Evolutionary conservation across 176 grass and related monocot genomes (phyloP).

Genomic region (Carex myosuroides): DNA sequence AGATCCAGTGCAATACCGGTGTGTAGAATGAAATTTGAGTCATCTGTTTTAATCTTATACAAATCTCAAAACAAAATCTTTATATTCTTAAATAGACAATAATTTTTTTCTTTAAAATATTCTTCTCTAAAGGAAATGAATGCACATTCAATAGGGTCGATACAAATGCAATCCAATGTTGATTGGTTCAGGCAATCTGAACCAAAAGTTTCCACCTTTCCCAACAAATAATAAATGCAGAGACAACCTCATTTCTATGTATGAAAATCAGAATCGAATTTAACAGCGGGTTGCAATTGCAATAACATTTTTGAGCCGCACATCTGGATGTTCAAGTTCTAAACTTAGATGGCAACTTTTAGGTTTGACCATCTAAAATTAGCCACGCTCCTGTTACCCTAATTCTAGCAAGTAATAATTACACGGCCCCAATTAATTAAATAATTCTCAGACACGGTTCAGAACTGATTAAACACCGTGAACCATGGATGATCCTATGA

Average conservation of each 20-base stretch:
- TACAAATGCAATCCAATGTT: not conserved
- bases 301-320: not conserved
- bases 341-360: conserved; percentile 4
- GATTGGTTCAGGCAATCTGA: not conserved
- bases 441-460: not conserved
- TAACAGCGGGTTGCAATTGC: not conserved
- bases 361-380: conserved; percentile 7
- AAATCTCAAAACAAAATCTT: too few species aligned
- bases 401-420: not conserved
- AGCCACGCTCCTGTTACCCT: not conserved
- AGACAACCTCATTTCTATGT: not conserved
- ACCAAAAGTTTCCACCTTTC: not conserved
- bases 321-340: not conserved
- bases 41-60: too few species aligned
- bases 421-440: not conserved
- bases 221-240: not conserved
- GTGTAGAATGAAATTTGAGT: too few species aligned
- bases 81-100: too few species aligned
- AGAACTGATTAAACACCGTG: not conserved
- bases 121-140: too few species aligned
- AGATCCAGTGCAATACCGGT: too few species aligned
- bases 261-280: not conserved
- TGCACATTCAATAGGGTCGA: not conserved
- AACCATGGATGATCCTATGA: not conserved
- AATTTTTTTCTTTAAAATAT: too few species aligned